Percentiles rank a stretch among this genome's conserved stretches.
Conservation (phyloP, 495 filamentous ascomycete genomes). For the Talaromyces nanjingensis region DNA sequence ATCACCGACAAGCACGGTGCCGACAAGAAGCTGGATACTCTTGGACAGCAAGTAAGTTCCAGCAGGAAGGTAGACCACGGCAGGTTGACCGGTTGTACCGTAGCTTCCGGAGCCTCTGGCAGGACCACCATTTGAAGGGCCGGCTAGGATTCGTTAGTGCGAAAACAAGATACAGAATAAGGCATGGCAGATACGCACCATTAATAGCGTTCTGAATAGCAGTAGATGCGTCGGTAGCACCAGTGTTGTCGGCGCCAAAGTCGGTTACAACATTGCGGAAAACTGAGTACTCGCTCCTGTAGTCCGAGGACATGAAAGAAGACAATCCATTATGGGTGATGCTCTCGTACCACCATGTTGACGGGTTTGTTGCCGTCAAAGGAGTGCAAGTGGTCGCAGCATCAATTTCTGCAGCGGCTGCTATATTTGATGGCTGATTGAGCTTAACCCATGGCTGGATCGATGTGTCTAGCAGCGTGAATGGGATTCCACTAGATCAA, state of each 20-base stretch:
- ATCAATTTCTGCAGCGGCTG: background rate
- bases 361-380: slow-evolving; percentile 4
- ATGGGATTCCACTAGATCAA: slow-evolving; percentile 17
- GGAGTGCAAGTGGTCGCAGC: slow-evolving; percentile 5
- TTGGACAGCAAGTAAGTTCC: slow-evolving; percentile 36
- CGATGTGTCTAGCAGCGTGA: slow-evolving; percentile 12
- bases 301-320: slow-evolving; percentile 18
- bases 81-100: slow-evolving; percentile 42
- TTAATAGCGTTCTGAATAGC: slow-evolving; percentile 27
- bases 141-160: slow-evolving; percentile 12
- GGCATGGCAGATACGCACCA: slow-evolving; percentile 12
- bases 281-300: slow-evolving; percentile 25
- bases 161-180: background rate
- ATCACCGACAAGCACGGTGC: slow-evolving; percentile 40
- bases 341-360: slow-evolving; percentile 27
- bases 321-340: slow-evolving; percentile 29
- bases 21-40: slow-evolving; percentile 34
- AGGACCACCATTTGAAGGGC: slow-evolving; percentile 17
- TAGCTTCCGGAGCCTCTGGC: slow-evolving; percentile 21
- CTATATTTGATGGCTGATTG: background rate
- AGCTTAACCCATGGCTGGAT: slow-evolving; percentile 16
- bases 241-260: slow-evolving; percentile 27
- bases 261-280: slow-evolving; percentile 30
- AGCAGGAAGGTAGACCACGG: slow-evolving; percentile 42
- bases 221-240: slow-evolving; percentile 15